A percentile compares a stretch with the other conserved stretches of the same genome.
Conservation (phyloP, 352 stramenopile species). For the Globisporangium yorkense region DNA sequence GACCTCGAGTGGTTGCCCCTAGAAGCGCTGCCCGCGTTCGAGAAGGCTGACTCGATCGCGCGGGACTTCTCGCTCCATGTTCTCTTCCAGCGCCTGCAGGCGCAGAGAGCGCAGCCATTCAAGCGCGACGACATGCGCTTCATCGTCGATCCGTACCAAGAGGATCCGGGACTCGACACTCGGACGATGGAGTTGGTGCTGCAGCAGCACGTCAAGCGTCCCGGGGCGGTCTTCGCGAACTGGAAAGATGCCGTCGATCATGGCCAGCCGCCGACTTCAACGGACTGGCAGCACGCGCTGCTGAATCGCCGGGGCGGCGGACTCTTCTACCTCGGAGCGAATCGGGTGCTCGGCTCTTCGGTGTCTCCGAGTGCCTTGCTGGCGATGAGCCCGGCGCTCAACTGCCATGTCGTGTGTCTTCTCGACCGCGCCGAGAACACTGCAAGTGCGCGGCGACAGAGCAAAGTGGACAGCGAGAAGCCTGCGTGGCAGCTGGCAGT, state of each 20-base stretch:
- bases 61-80: conserved; percentile 75
- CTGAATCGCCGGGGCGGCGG: conserved; percentile 44
- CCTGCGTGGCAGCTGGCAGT: conserved; percentile 40
- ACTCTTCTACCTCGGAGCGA: conserved; percentile 69
- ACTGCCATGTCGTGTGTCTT: conserved; percentile 68
- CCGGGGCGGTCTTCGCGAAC: conserved; percentile 17
- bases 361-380: conserved; percentile 35
- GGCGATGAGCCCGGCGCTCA: conserved; percentile 56
- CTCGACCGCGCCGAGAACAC: conserved; percentile 80
- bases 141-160: conserved; percentile 54
- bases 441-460: conserved; percentile 67
- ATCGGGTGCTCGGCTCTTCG: conserved; percentile 52
- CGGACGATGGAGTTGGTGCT: conserved; percentile 41
- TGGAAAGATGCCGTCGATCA: conserved; percentile 68
- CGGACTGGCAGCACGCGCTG: conserved; percentile 66
- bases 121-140: conserved; percentile 53
- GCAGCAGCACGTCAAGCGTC: conserved; percentile 31
- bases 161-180: conserved; percentile 35
- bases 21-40: conserved; percentile 38
- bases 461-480: conserved; percentile 86
- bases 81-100: conserved; percentile 40
- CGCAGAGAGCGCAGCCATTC: conserved; percentile 46
- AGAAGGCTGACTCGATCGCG: conserved; percentile 41
- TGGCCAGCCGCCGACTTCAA: conserved; percentile 46
- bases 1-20: conserved; percentile 45